Percentiles rank a stretch among this genome's conserved stretches.
These are phyloP conservation scores for Prunus davidiana DNA, from an alignment of 306 rosid species.

Conservation along the genomic window DNA sequence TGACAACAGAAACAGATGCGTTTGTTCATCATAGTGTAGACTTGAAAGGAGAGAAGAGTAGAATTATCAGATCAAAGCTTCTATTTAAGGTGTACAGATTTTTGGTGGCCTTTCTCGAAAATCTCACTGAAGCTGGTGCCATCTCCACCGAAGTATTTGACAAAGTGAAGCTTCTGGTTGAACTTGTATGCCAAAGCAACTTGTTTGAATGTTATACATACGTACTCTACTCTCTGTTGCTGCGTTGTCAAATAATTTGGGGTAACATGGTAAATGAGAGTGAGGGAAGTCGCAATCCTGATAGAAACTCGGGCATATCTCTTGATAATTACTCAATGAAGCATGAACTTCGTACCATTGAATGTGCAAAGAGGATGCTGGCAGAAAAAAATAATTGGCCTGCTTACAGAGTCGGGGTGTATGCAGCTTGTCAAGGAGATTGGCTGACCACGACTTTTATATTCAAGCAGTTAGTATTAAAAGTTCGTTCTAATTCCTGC, in stretches of 20 bases:
- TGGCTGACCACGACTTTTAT: constrained; percentile 40
- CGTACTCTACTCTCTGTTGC: constrained; percentile 40
- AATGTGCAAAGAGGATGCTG: constrained; percentile 35
- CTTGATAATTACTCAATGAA: constrained; percentile 23
- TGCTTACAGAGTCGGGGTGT: constrained; percentile 45
- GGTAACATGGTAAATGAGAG: constrained; percentile 30
- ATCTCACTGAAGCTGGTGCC: constrained; percentile 31
- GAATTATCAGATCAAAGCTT: constrained; percentile 26
- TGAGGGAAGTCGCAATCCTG: constrained; percentile 5
- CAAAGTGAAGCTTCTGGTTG: constrained; percentile 45
- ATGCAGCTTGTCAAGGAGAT: constrained; percentile 54
- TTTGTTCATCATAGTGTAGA: constrained; percentile 5
- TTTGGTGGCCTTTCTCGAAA: constrained; percentile 41
- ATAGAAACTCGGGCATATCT: constrained; percentile 12
- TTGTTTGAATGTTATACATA: constrained; percentile 37
- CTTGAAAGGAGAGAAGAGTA: constrained; percentile 21
- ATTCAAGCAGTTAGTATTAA: constrained; percentile 35
- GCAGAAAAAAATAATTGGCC: constrained; percentile 39
- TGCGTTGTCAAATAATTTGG: constrained; percentile 43
- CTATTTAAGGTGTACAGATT: constrained; percentile 38
- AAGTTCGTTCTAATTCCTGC: constrained; percentile 38
- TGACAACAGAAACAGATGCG: constrained; percentile 13
- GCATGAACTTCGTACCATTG: constrained; percentile 28
- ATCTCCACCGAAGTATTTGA: constrained; percentile 24
- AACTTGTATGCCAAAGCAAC: constrained; percentile 41